Base-by-base conservation (phyloP, 805 yeast species). In the Saturnispora besseyi region DNA sequence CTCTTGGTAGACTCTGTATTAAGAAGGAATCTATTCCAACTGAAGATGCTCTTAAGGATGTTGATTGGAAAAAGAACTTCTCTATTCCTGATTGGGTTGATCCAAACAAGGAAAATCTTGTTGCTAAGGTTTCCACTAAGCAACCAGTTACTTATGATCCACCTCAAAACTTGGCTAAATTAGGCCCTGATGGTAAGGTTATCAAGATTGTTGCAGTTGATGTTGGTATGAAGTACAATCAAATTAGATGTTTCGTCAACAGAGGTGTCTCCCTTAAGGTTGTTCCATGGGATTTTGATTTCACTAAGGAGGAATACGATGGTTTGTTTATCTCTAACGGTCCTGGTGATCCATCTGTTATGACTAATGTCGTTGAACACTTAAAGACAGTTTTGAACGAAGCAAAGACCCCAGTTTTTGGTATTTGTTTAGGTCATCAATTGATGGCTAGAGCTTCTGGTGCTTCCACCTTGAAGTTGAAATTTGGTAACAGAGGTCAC, bases 401-500 rank as follows among this genome's bases (percentile, higher is more conserved):
- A 34, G 84, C 79, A 46, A 82, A 79, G 67, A 82, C 93, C 41
- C 99, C 99, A 49, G 77, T 93, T 50, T 93, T 93, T 62, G 99
- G 99, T 79, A 93, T 93, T 66, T 93, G 99, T 79, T 75, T 93
- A 58, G 99, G 99, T 69, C 99, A 93, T 72, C 99, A 93, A 76
- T 78, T 93, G 63, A 70, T 93, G 65, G 96, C 98, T 30, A 77
- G 95, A 71, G 96, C 99, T 45, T 73, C 93, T 48, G 99, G 99
- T 63, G 98, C 98, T 53, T 76, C 87, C 31, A 93, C 99, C 44
- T 59, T 81, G 60, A 93, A 93, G 72, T 73, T 93, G 73, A 90
- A 90, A 72, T 93, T 88, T 62, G 99, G 99, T 81, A 93, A 93
- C 78, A 89, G 99, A 77, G 99, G 97, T 63, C 99, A 93, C 72